Evolutionary conservation across 2,329 filamentous ascomycete species (phyloP).

Genomic region (Microsporum canis): DNA sequence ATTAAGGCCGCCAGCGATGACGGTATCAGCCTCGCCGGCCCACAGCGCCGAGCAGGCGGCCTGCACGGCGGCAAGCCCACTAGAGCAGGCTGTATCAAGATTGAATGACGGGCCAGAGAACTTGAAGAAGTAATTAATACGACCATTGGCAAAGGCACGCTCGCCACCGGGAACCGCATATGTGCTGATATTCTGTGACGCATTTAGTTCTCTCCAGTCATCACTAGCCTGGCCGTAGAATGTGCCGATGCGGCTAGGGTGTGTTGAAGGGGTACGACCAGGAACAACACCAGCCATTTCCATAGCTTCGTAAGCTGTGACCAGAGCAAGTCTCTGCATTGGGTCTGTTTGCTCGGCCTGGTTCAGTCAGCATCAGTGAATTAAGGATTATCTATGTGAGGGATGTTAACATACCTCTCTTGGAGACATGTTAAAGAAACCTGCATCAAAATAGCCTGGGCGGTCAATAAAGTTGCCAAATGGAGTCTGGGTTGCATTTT

Average conservation of each 20-base stretch:
- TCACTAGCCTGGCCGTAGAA: conserved; percentile 71
- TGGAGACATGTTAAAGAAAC: conserved; percentile 73
- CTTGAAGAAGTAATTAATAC: conserved; percentile 14
- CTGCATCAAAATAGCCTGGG: conserved; percentile 60
- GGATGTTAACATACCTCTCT: conserved; percentile 41
- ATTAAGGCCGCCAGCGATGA: conserved; percentile 21
- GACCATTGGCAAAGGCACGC: conserved; percentile 46
- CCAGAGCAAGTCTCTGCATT: conserved; percentile 61
- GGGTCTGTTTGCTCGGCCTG: conserved; percentile 57
- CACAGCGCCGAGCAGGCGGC: conserved; percentile 14
- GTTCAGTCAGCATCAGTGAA: not conserved
- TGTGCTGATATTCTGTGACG: conserved; percentile 54
- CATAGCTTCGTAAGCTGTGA: conserved; percentile 68
- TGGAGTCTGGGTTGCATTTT: conserved; percentile 15
- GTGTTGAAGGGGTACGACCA: conserved; percentile 56
- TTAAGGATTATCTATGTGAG: not conserved
- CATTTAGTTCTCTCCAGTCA: conserved; percentile 65
- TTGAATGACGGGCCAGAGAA: conserved; percentile 12
- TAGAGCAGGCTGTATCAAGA: conserved; percentile 16
- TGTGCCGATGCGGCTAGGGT: not conserved
- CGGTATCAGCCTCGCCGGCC: conserved; percentile 11
- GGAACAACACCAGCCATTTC: conserved; percentile 71
- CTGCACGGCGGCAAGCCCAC: conserved; percentile 11
- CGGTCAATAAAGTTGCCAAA: conserved; percentile 38
- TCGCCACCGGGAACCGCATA: conserved; percentile 56